A percentile compares a stretch with the other conserved stretches of the same genome.
phyloP scores from a whole-genome alignment of 257 asterid species.

The Przewalskia tangutica region DNA sequence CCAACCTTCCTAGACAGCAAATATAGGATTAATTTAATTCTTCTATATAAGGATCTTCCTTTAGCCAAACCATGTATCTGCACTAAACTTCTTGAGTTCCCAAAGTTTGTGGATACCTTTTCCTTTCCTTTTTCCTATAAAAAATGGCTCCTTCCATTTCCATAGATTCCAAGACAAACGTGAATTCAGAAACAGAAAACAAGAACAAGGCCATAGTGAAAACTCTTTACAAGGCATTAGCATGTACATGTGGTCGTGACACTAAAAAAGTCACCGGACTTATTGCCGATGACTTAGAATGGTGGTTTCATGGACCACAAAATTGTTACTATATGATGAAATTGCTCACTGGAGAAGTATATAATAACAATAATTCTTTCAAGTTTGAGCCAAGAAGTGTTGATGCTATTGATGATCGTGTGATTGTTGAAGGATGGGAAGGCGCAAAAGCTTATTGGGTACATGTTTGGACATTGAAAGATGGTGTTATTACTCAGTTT shows the following conservation, averaged over 20 bases:
- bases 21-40: not conserved
- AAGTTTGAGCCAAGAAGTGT: slow-evolving; percentile 58
- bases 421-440: slow-evolving; percentile 89
- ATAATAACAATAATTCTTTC: slow-evolving; percentile 26
- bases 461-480: slow-evolving; percentile 75
- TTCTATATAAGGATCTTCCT: not conserved
- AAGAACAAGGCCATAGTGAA: slow-evolving; percentile 33
- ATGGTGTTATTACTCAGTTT: slow-evolving; percentile 62
- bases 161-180: not conserved
- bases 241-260: slow-evolving; percentile 13
- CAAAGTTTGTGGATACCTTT: not conserved
- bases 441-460: slow-evolving; percentile 79
- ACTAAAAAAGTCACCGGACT: slow-evolving; percentile 12
- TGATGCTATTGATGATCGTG: slow-evolving; percentile 50
- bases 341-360: slow-evolving; percentile 55
- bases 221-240: slow-evolving; percentile 50
- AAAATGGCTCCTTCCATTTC: not conserved
- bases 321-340: slow-evolving; percentile 93
- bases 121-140: not conserved
- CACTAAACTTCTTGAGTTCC: not conserved
- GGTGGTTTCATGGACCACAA: slow-evolving; percentile 99
- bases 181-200: slow-evolving; percentile 13
- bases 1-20: not conserved
- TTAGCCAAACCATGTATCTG: not conserved
- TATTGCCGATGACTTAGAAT: slow-evolving; percentile 56